These are phyloP conservation scores for Gymnopilus dilepis DNA, from an alignment of 768 basidiomycete species.

Conservation along the genomic window DNA sequence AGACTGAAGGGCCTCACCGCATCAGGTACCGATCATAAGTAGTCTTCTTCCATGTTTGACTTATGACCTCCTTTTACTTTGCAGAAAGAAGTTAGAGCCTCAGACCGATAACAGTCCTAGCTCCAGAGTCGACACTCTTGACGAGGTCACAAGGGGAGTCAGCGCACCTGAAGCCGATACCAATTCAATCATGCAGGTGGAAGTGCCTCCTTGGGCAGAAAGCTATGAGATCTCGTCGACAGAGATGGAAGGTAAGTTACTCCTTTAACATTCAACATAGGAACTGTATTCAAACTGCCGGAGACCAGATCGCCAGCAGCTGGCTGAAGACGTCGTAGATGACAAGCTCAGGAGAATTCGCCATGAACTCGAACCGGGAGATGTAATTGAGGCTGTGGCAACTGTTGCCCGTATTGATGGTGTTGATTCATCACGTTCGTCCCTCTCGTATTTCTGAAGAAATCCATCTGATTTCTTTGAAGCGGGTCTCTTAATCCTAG, in stretches of 20 bases:
- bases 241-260: conserved; percentile 60
- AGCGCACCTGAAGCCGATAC: conserved; percentile 56
- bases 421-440: conserved; percentile 88
- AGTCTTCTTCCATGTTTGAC: not conserved
- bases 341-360: conserved; percentile 89
- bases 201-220: conserved; percentile 78
- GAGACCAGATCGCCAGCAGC: conserved; percentile 49
- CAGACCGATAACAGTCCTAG: conserved; percentile 53
- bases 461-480: conserved; percentile 3
- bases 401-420: conserved; percentile 90
- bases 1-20: conserved; percentile 90
- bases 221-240: conserved; percentile 70
- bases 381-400: conserved; percentile 84
- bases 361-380: conserved; percentile 87
- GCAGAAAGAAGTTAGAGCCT: conserved; percentile 80
- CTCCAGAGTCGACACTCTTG: conserved; percentile 51
- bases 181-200: conserved; percentile 54
- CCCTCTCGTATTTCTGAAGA: not conserved
- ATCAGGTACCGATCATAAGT: conserved; percentile 60
- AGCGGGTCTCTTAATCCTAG: conserved; percentile 91
- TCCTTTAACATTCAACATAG: too few relatives aligned
- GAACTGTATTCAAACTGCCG: not conserved
- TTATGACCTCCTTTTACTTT: not conserved
- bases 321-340: conserved; percentile 81
- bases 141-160: conserved; percentile 53